A percentile compares a stretch with the other conserved stretches of the same genome.
phyloP scores from a whole-genome alignment of 108 stramenopile species.

The Cyclotella atomus region DNA sequence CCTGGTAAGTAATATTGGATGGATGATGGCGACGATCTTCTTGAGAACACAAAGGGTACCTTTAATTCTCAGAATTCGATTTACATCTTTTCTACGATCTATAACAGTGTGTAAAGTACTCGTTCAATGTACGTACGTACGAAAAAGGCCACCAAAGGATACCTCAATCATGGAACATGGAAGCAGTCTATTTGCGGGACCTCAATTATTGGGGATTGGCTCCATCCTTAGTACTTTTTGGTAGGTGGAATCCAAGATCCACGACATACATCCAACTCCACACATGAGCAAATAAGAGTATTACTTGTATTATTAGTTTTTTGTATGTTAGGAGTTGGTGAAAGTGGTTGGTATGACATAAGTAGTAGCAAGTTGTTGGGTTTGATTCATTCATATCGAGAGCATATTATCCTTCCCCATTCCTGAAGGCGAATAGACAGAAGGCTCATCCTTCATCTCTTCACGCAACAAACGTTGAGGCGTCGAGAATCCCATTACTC shows the following conservation, averaged over 20 bases:
- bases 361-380: not conserved
- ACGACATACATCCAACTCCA: too few species aligned
- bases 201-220: not conserved
- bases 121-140: not conserved
- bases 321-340: not conserved
- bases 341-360: not conserved
- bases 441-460: conserved; percentile 52
- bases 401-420: conserved; percentile 49
- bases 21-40: not conserved
- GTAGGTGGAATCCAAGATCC: too few species aligned
- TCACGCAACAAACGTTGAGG: conserved; percentile 82
- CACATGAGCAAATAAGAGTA: too few species aligned
- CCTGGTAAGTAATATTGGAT: not conserved
- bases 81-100: not conserved
- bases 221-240: too few species aligned
- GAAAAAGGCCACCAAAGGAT: too few species aligned
- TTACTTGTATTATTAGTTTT: too few species aligned
- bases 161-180: not conserved
- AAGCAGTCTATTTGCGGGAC: too few species aligned
- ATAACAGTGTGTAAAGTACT: not conserved
- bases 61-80: not conserved
- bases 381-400: conserved; percentile 25
- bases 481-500: conserved; percentile 81
- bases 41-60: not conserved
- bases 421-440: conserved; percentile 38